These are phyloP conservation scores for Mortierella sp. DNA, from an alignment of 371 early-diverging fungal species.

Conservation along the genomic window DNA sequence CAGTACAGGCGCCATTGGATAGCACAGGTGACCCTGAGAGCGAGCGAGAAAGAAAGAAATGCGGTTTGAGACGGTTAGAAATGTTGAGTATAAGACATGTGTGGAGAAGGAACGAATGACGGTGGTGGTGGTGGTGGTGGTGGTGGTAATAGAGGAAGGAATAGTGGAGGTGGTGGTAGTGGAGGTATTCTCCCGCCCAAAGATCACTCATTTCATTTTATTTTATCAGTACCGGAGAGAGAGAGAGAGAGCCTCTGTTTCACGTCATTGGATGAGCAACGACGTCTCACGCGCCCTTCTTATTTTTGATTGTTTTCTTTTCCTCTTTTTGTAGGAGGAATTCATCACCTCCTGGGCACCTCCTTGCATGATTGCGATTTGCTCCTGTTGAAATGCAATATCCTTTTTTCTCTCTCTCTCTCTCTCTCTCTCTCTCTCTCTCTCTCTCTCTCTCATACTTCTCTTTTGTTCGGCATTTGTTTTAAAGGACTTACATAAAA, in stretches of 20 bases:
- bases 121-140: too few relatives aligned
- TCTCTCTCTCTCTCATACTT: not conserved
- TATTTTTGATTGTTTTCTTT: too few relatives aligned
- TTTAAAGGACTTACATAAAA: conserved; percentile 58
- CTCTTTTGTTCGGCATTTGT: not conserved
- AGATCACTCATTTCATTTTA: too few relatives aligned
- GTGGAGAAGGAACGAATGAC: not conserved
- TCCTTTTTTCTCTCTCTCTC: not conserved
- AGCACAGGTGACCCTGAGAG: conserved; percentile 54
- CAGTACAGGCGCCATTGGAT: conserved; percentile 75
- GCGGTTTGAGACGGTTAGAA: not conserved
- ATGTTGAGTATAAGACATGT: not conserved
- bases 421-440: not conserved
- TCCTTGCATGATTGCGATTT: conserved; percentile 4
- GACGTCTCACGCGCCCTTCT: too few relatives aligned
- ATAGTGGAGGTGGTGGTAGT: too few relatives aligned
- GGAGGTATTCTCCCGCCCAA: too few relatives aligned
- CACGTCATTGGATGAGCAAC: too few relatives aligned
- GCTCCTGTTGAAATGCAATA: not conserved
- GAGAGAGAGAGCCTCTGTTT: too few relatives aligned
- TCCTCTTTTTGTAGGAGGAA: not conserved
- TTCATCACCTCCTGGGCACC: too few relatives aligned
- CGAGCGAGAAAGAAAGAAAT: not conserved
- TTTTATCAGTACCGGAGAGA: too few relatives aligned
- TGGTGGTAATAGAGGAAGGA: too few relatives aligned